Percentiles rank a stretch among this genome's conserved stretches.
These are phyloP conservation scores for Trifolium fragiferum DNA, from an alignment of 306 rosid species.

Conservation along the genomic window DNA sequence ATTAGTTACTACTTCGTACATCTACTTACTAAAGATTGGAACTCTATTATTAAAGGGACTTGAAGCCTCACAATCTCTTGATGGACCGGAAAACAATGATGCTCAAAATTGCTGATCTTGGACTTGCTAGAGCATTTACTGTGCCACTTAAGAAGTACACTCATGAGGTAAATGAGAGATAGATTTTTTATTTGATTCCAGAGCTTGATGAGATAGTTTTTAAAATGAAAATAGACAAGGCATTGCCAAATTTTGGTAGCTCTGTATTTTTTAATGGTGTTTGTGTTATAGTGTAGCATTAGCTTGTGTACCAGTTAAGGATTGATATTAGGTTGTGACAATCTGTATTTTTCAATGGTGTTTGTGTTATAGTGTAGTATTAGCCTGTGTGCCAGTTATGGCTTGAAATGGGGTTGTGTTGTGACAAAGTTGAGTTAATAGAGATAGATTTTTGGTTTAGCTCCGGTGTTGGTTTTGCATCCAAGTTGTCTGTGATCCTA, in stretches of 20 bases:
- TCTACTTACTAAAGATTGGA: not conserved
- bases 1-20: not conserved
- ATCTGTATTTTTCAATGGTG: not conserved
- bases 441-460: not conserved
- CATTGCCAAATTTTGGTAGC: not conserved
- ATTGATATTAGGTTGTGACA: not conserved
- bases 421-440: not conserved
- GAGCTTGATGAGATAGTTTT: not conserved
- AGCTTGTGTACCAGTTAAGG: not conserved
- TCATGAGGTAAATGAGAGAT: constrained; percentile 68
- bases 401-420: not conserved
- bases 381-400: not conserved
- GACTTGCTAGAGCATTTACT: constrained; percentile 89
- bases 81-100: constrained; percentile 83
- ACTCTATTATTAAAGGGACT: constrained; percentile 56
- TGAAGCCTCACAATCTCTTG: constrained; percentile 94
- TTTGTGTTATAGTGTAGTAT: not conserved
- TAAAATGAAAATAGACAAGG: too few relatives aligned
- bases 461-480: not conserved
- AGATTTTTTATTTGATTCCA: not conserved
- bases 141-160: constrained; percentile 94
- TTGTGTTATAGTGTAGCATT: not conserved
- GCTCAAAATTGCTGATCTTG: constrained; percentile 96
- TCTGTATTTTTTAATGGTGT: not conserved
- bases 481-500: not conserved